These are phyloP conservation scores for Sphaerulina populicola DNA, from an alignment of 2,329 filamentous ascomycete species.

Conservation along the genomic window DNA sequence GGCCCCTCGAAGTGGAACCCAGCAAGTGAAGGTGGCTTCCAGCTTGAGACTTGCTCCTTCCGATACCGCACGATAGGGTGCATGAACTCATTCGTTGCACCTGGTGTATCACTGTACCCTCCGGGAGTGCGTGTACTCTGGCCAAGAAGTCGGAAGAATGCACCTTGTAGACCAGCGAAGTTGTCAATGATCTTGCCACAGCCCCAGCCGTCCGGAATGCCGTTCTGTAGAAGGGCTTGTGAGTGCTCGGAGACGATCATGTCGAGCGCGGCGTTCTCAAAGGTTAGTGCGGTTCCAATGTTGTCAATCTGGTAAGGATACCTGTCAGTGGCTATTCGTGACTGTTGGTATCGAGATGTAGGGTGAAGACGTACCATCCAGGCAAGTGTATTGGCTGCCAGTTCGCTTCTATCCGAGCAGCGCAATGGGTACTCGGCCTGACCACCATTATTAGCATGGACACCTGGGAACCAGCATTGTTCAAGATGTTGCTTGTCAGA, in stretches of 20 bases:
- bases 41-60: background rate
- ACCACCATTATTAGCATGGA: conserved; percentile 36
- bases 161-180: conserved; percentile 11
- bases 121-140: conserved; percentile 7
- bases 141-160: conserved; percentile 12
- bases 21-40: conserved; percentile 8
- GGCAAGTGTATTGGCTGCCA: conserved; percentile 14
- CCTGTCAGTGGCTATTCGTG: background rate
- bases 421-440: conserved; percentile 6
- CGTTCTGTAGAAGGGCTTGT: conserved; percentile 6
- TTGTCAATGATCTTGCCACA: conserved; percentile 16
- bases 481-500: conserved; percentile 30
- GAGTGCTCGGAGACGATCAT: conserved; percentile 7
- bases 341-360: background rate
- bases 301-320: conserved; percentile 8
- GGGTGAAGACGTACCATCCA: conserved; percentile 11
- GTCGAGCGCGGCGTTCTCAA: conserved; percentile 13
- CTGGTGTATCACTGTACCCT: conserved; percentile 1
- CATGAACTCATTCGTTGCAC: conserved; percentile 9
- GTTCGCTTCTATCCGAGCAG: conserved; percentile 6
- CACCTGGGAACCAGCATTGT: conserved; percentile 40
- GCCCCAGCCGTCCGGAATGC: conserved; percentile 10
- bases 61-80: conserved; percentile 15
- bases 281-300: conserved; percentile 12
- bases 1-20: background rate